These are phyloP conservation scores for Domatiomyces globalis DNA, from an alignment of 2,329 filamentous ascomycete species.

Conservation along the genomic window DNA sequence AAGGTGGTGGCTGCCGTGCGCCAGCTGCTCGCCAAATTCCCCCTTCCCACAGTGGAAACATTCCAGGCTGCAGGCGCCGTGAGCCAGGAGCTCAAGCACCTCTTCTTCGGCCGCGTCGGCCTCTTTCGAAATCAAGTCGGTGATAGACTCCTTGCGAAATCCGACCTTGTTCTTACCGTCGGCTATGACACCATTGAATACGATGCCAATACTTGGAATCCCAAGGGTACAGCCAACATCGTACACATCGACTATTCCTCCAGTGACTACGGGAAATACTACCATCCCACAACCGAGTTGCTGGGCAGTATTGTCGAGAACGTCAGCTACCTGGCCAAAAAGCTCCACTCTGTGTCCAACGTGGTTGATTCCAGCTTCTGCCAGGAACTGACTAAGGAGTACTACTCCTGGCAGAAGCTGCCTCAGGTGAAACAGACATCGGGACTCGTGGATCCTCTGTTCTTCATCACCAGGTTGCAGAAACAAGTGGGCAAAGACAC, in stretches of 20 bases:
- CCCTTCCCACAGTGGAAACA: constrained; percentile 36
- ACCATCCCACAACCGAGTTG: constrained; percentile 30
- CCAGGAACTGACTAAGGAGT: constrained; percentile 24
- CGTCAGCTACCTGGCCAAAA: constrained; percentile 24
- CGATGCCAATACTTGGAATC: constrained; percentile 34
- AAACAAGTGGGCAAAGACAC: constrained; percentile 27
- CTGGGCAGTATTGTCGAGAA: constrained; percentile 32
- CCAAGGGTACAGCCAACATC: constrained; percentile 25
- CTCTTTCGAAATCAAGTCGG: constrained; percentile 38
- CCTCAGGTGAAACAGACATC: constrained; percentile 15
- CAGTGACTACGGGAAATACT: constrained; percentile 28
- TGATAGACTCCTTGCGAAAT: constrained; percentile 31
- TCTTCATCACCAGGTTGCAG: constrained; percentile 34
- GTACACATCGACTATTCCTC: constrained; percentile 32
- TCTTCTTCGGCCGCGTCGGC: constrained; percentile 36
- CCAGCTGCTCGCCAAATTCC: constrained; percentile 28
- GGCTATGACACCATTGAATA: constrained; percentile 38
- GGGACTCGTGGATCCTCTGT: constrained; percentile 31
- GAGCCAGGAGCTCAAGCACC: constrained; percentile 28
- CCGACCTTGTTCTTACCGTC: constrained; percentile 33
- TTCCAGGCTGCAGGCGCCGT: constrained; percentile 38
- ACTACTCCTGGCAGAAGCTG: constrained; percentile 24
- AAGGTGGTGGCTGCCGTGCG: constrained; percentile 31
- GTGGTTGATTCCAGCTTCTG: constrained; percentile 25
- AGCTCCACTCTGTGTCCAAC: constrained; percentile 20